Conservation (phyloP, 164 flowering plant species). For the Nymphaea thermarum region DNA sequence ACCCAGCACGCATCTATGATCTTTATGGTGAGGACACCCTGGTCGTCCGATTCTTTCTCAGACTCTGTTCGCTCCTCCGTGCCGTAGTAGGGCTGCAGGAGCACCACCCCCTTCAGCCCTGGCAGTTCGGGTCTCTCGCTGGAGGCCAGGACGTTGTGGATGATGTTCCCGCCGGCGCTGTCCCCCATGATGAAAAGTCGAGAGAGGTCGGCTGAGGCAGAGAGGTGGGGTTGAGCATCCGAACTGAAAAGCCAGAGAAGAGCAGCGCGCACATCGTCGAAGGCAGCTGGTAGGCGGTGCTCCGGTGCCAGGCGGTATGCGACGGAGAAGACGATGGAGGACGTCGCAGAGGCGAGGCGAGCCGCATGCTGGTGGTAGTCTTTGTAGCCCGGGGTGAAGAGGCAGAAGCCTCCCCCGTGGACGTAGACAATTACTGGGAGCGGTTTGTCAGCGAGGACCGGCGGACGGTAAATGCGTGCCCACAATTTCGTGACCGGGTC, state of each 20-base stretch:
- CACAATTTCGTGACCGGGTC: constrained; percentile 18
- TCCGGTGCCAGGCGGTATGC: constrained; percentile 45
- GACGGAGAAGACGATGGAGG: constrained; percentile 26
- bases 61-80: constrained; percentile 42
- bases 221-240: constrained; percentile 31
- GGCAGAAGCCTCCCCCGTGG: constrained; percentile 50
- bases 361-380: constrained; percentile 17
- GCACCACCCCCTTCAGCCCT: constrained; percentile 38
- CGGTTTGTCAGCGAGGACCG: constrained; percentile 10
- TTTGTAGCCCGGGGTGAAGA: constrained; percentile 11
- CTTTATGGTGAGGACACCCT: constrained; percentile 26
- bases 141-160: constrained; percentile 25
- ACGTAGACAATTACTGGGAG: constrained; percentile 26
- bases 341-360: constrained; percentile 9
- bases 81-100: constrained; percentile 41
- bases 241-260: constrained; percentile 18
- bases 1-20: constrained; percentile 39
- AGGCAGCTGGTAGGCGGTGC: constrained; percentile 47
- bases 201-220: constrained; percentile 25
- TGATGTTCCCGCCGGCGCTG: constrained; percentile 61
- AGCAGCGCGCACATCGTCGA: constrained; percentile 40
- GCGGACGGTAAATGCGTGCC: constrained; percentile 26
- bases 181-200: constrained; percentile 44
- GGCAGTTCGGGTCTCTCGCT: constrained; percentile 15
- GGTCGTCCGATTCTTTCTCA: constrained; percentile 21